phyloP scores from a whole-genome alignment of 2,329 filamentous ascomycete species.

The Penicillium freii region DNA sequence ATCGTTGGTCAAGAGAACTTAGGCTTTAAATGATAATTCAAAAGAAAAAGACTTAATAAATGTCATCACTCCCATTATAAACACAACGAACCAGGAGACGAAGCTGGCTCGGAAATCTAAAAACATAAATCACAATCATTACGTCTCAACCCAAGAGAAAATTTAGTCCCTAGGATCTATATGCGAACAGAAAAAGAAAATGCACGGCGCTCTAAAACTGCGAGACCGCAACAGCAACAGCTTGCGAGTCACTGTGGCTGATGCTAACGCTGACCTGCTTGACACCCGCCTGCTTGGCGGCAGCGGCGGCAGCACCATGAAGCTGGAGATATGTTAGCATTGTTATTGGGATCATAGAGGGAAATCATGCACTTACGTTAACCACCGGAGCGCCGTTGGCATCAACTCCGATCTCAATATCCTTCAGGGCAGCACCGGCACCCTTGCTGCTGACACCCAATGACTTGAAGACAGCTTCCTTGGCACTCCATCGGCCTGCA shows the following conservation, averaged over 20 bases:
- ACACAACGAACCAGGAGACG: constrained; percentile 28
- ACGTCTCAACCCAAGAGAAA: constrained; percentile 21
- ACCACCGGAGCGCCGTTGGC: constrained; percentile 81
- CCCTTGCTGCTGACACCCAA: constrained; percentile 83
- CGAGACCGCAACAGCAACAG: constrained; percentile 88
- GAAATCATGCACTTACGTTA: constrained; percentile 60
- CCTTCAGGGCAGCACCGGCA: constrained; percentile 82
- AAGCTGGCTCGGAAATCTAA: constrained; percentile 22
- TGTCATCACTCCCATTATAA: constrained; percentile 30
- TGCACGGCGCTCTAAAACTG: constrained; percentile 55
- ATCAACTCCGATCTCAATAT: constrained; percentile 87
- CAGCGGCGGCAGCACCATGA: constrained; percentile 76
- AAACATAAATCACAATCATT: constrained; percentile 30
- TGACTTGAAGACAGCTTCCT: constrained; percentile 98
- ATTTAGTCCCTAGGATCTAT: constrained; percentile 8
- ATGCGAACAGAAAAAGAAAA: constrained; percentile 13
- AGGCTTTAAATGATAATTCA: neutral
- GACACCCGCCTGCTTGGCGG: constrained; percentile 81
- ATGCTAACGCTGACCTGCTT: constrained; percentile 91
- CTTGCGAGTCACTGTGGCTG: constrained; percentile 90
- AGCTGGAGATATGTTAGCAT: constrained; percentile 57
- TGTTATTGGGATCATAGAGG: neutral
- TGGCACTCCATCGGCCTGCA: constrained; percentile 92
- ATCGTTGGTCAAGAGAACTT: neutral
- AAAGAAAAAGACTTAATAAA: constrained; percentile 14